These are phyloP conservation scores for Dactylellina haptotyla DNA, from an alignment of 2,329 filamentous ascomycete species.

Conservation along the genomic window DNA sequence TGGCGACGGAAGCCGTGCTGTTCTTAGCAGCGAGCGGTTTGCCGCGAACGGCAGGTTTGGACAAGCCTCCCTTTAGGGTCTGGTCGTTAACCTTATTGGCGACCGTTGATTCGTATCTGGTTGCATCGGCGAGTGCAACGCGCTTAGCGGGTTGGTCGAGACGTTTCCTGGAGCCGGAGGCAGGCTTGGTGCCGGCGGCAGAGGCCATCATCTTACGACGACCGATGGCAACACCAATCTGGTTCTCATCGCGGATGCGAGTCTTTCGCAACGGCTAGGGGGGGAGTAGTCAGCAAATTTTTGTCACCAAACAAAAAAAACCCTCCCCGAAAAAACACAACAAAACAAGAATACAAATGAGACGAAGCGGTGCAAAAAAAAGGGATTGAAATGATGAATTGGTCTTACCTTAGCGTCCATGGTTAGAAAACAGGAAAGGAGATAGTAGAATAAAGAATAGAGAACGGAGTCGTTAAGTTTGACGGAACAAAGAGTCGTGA, in stretches of 20 bases:
- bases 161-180: conserved; percentile 29
- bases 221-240: conserved; percentile 16
- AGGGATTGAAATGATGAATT: not conserved
- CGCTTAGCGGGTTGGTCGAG: conserved; percentile 41
- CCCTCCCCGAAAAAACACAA: not conserved
- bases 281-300: no score
- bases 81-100: conserved; percentile 23
- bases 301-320: no score
- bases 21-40: conserved; percentile 44
- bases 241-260: conserved; percentile 47
- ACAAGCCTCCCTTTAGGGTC: conserved; percentile 30
- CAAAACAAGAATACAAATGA: not conserved
- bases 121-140: conserved; percentile 43
- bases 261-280: conserved; percentile 29
- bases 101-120: conserved; percentile 18
- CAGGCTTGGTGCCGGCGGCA: conserved; percentile 22
- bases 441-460: not conserved
- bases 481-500: conserved; percentile 43
- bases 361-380: not conserved
- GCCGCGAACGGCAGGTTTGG: conserved; percentile 33
- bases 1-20: conserved; percentile 34
- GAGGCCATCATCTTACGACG: conserved; percentile 44
- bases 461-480: conserved; percentile 8
- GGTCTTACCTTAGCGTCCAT: conserved; percentile 41
- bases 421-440: conserved; percentile 1